phyloP scores from a whole-genome alignment of 805 yeast genomes.

The Saccharomycopsis sp. region DNA sequence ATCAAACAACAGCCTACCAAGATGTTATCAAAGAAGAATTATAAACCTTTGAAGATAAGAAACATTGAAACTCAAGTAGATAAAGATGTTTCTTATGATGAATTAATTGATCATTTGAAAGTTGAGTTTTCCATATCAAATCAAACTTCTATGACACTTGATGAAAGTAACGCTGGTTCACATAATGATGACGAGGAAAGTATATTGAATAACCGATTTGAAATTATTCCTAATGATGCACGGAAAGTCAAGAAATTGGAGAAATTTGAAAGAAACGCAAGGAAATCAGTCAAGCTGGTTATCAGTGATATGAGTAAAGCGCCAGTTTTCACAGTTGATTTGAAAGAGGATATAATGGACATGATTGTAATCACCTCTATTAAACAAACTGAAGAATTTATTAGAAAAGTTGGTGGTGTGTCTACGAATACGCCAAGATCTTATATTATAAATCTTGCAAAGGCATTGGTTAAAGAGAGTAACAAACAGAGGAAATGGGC shows the following conservation, averaged over 20 bases:
- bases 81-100: slow-evolving; percentile 65
- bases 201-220: slow-evolving; percentile 14
- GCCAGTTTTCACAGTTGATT: slow-evolving; percentile 73
- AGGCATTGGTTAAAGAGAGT: slow-evolving; percentile 66
- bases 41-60: slow-evolving; percentile 70
- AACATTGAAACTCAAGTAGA: slow-evolving; percentile 57
- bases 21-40: slow-evolving; percentile 38
- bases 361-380: slow-evolving; percentile 74
- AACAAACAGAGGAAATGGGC: slow-evolving; percentile 69
- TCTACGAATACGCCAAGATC: slow-evolving; percentile 77
- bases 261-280: slow-evolving; percentile 68
- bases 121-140: neutral
- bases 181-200: slow-evolving; percentile 22
- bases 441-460: slow-evolving; percentile 67
- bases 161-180: slow-evolving; percentile 24
- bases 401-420: slow-evolving; percentile 74
- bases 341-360: slow-evolving; percentile 76
- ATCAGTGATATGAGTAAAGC: slow-evolving; percentile 52
- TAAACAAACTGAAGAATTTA: slow-evolving; percentile 68
- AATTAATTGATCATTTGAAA: slow-evolving; percentile 31
- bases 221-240: slow-evolving; percentile 64
- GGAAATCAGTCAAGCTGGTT: slow-evolving; percentile 48
- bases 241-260: slow-evolving; percentile 71
- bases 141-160: neutral
- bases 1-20: slow-evolving; percentile 58